Conservation (phyloP, 2,329 filamentous ascomycete genomes). For the Hansfordia pulvinata region DNA sequence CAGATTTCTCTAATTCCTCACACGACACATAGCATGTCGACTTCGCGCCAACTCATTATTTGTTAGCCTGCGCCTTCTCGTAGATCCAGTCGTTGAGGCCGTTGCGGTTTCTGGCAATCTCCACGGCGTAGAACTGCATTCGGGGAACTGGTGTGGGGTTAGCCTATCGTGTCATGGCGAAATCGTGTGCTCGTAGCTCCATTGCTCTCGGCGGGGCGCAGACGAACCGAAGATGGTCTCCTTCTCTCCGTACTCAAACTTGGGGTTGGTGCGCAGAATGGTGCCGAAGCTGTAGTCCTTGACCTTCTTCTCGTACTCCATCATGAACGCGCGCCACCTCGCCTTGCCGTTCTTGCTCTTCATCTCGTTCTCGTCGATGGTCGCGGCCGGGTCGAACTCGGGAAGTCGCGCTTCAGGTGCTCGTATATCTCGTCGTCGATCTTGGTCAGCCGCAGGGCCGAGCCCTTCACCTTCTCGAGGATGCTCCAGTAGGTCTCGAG, state of each 20-base stretch:
- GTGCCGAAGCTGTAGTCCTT: slow-evolving; percentile 98
- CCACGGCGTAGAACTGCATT: slow-evolving; percentile 76
- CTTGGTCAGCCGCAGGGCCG: slow-evolving; percentile 80
- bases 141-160: slow-evolving; percentile 23
- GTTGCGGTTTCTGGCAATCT: slow-evolving; percentile 67
- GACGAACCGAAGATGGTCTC: slow-evolving; percentile 79
- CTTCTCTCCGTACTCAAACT: slow-evolving; percentile 74
- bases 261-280: slow-evolving; percentile 68
- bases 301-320: slow-evolving; percentile 85
- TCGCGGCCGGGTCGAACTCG: slow-evolving; percentile 72
- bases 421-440: slow-evolving; percentile 90
- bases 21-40: no score
- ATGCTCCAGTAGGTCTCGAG: slow-evolving; percentile 96
- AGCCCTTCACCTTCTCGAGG: slow-evolving; percentile 80
- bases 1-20: no score
- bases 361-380: slow-evolving; percentile 86
- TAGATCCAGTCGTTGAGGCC: slow-evolving; percentile 97
- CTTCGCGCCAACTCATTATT: slow-evolving; percentile 10
- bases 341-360: slow-evolving; percentile 96
- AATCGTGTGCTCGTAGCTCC: slow-evolving; percentile 32
- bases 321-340: slow-evolving; percentile 89
- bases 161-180: slow-evolving; percentile 25
- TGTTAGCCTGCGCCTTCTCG: slow-evolving; percentile 60
- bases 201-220: background rate
- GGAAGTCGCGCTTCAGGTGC: slow-evolving; percentile 78